Evolutionary conservation across 2,329 filamentous ascomycete genomes (phyloP).

Genomic region (Dothideomycetes sp.): DNA sequence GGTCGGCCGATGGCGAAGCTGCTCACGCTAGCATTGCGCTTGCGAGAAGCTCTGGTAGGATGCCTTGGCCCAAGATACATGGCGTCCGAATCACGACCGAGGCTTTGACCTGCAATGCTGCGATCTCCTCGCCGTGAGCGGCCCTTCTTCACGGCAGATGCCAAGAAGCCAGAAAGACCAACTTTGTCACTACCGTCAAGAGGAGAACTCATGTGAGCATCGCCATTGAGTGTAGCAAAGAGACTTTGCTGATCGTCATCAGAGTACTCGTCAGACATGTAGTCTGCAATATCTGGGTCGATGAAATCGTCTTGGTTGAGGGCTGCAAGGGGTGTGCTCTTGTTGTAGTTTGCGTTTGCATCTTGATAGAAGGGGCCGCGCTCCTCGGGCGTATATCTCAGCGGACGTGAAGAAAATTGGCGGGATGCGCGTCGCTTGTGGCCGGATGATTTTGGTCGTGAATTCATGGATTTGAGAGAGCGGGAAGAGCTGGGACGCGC

Average conservation of each 20-base stretch:
- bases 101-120: constrained; percentile 59
- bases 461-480: constrained; percentile 64
- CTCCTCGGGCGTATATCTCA: constrained; percentile 64
- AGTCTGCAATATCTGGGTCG: constrained; percentile 87
- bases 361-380: constrained; percentile 79
- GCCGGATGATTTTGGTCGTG: constrained; percentile 61
- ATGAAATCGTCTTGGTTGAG: constrained; percentile 99
- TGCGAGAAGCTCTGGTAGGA: constrained; percentile 42
- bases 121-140: constrained; percentile 63
- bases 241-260: constrained; percentile 82
- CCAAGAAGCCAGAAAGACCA: constrained; percentile 49
- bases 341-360: no score
- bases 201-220: constrained; percentile 16
- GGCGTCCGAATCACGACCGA: constrained; percentile 16
- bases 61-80: not conserved
- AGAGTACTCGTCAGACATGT: constrained; percentile 88
- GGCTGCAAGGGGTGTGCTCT: constrained; percentile 64
- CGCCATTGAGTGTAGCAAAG: constrained; percentile 60
- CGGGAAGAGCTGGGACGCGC: constrained; percentile 88
- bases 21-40: constrained; percentile 74
- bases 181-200: not conserved
- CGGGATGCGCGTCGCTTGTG: constrained; percentile 84
- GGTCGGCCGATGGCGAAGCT: constrained; percentile 60
- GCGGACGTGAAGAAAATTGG: constrained; percentile 67
- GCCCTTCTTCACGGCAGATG: constrained; percentile 59